Conservation (phyloP, 495 filamentous ascomycete species). For the Lepraria neglecta region DNA sequence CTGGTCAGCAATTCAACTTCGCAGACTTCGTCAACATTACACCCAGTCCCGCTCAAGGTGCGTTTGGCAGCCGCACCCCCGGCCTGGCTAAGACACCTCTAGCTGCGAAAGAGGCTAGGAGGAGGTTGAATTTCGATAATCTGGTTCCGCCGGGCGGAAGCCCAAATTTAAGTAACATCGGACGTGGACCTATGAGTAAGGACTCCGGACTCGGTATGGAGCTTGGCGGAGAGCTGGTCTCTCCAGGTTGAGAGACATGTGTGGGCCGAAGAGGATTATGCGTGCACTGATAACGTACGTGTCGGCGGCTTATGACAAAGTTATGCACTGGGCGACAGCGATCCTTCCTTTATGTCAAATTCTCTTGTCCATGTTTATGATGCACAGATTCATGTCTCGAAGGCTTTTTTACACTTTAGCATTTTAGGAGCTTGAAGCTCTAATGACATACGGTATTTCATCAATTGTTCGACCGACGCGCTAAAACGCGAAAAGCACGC, state of each 20-base stretch:
- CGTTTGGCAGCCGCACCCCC: conserved; percentile 59
- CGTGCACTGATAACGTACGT: not conserved
- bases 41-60: conserved; percentile 83
- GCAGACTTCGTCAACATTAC: conserved; percentile 93
- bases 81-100: conserved; percentile 55
- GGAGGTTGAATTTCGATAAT: conserved; percentile 62
- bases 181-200: conserved; percentile 22
- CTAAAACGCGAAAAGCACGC: conserved; percentile 8
- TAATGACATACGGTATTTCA: conserved; percentile 8
- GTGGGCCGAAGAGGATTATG: not conserved
- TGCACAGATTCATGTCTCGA: conserved; percentile 2
- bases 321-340: not conserved
- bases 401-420: not conserved
- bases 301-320: conserved; percentile 2
- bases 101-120: conserved; percentile 48
- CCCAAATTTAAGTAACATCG: conserved; percentile 21
- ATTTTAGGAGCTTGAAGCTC: not conserved
- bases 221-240: conserved; percentile 50
- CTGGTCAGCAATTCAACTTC: conserved; percentile 77
- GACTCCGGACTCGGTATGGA: conserved; percentile 47
- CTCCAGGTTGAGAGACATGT: conserved; percentile 24
- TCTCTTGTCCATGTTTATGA: not conserved
- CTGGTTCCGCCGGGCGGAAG: conserved; percentile 47
- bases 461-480: not conserved
- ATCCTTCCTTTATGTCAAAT: not conserved